Evolutionary conservation across 2,329 filamentous ascomycete species (phyloP).

Genomic region (Beauveria bassiana): DNA sequence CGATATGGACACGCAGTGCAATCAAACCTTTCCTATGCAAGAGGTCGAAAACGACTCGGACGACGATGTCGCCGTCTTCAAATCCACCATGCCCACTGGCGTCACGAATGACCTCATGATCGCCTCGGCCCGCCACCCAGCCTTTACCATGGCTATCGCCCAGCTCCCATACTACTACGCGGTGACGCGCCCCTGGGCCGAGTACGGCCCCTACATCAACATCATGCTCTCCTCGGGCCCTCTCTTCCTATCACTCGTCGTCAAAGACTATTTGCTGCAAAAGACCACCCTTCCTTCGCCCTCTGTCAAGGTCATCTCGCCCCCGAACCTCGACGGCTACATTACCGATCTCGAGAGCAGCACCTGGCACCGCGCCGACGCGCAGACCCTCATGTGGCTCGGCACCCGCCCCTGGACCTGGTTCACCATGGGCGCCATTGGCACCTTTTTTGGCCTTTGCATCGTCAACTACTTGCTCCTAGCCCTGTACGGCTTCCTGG

Average conservation of each 20-base stretch:
- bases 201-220: constrained; percentile 59
- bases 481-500: constrained; percentile 19
- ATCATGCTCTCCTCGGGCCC: constrained; percentile 76
- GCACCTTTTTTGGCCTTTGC: constrained; percentile 16
- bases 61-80: constrained; percentile 22
- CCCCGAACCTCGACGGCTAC: constrained; percentile 20
- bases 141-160: constrained; percentile 64
- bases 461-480: constrained; percentile 15
- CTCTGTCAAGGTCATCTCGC: constrained; percentile 22
- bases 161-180: constrained; percentile 56
- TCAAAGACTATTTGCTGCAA: constrained; percentile 62
- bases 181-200: constrained; percentile 51
- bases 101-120: constrained; percentile 80
- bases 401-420: constrained; percentile 27
- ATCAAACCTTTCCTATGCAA: constrained; percentile 21
- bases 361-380: constrained; percentile 40
- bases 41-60: constrained; percentile 19
- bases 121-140: constrained; percentile 62
- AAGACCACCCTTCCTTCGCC: constrained; percentile 26
- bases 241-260: constrained; percentile 66
- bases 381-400: constrained; percentile 41
- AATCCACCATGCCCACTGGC: constrained; percentile 60
- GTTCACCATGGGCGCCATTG: constrained; percentile 23
- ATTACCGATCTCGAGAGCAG: constrained; percentile 30
- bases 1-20: constrained; percentile 37